Base-by-base conservation (phyloP, 306 rosid species). In the Adenanthera pavonina region DNA sequence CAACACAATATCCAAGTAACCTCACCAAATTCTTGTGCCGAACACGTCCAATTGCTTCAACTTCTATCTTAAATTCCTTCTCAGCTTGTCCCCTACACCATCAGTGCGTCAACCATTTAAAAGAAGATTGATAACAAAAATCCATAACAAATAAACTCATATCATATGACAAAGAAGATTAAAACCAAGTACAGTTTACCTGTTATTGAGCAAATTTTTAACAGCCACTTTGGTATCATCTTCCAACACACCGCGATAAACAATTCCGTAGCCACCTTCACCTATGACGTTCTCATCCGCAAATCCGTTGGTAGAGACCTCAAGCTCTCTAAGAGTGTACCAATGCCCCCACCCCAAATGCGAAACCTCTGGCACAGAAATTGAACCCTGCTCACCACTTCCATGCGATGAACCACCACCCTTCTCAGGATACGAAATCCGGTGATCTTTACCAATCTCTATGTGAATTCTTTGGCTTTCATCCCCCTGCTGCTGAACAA, bases 261-360 rank as follows among this genome's bases (percentile, higher is more conserved):
- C 98, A 86, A 94, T 87, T 78, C 98, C 95, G 76, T 92, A 94
- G 16, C 97, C 98, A 54, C 98, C 98, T 81, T 94, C 97, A 19
- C 97, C 97, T 1, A 94, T 83, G 35, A 94, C 87, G 77, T 88
- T 88, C 33, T 92, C 95, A 53, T 92, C 90, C 2, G 92, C 80
- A 84, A 94, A 94, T 7, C 91, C 87, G 52, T 86, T 92, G 35
- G 97, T 90, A 6, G 97, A 92, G n/a, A 85, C 85, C 78, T 94
- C 98, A 60, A 94, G 92, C 89, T 94, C 98, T 74, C 97, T 85
- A 25, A 92, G 75, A 12, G 95, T 94, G 86, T 92, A 92, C 98
- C 98, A 94, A 81, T 92, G 94, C 35, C 98, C 98, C 97, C 98
- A 92, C 48, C 95, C 97, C 89, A 94, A 87, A 84, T 84, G 97